phyloP scores from a whole-genome alignment of 345 rosid genomes.

The Sisymbrium altissimum region DNA sequence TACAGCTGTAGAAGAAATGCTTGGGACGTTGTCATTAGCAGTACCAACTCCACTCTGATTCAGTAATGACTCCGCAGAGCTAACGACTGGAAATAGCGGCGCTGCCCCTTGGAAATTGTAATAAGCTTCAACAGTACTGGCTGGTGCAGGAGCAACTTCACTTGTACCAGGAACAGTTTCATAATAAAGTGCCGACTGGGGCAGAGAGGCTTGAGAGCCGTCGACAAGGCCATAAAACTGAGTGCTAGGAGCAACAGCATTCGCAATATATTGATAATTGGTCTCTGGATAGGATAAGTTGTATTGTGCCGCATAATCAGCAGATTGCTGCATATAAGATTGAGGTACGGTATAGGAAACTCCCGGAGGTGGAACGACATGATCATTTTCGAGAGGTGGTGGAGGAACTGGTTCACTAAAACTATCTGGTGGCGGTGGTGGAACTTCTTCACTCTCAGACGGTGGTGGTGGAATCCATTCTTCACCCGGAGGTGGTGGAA shows the following conservation, averaged over 20 bases:
- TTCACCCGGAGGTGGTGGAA: slow-evolving; percentile 71
- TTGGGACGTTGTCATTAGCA: slow-evolving; percentile 32
- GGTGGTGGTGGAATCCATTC: slow-evolving; percentile 98
- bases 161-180: slow-evolving; percentile 52
- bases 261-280: slow-evolving; percentile 53
- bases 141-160: slow-evolving; percentile 50
- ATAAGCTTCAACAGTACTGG: slow-evolving; percentile 51
- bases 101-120: slow-evolving; percentile 52
- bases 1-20: slow-evolving; percentile 28
- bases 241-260: slow-evolving; percentile 38
- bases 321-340: slow-evolving; percentile 50
- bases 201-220: slow-evolving; percentile 56
- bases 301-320: slow-evolving; percentile 51
- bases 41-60: slow-evolving; percentile 39
- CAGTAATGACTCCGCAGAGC: slow-evolving; percentile 42
- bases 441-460: slow-evolving; percentile 69
- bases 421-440: slow-evolving; percentile 85
- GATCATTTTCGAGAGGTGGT: slow-evolving; percentile 61
- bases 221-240: slow-evolving; percentile 62
- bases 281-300: slow-evolving; percentile 49
- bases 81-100: slow-evolving; percentile 43
- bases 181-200: slow-evolving; percentile 58
- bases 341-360: slow-evolving; percentile 44
- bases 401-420: slow-evolving; percentile 71
- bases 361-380: slow-evolving; percentile 47